phyloP scores from a whole-genome alignment of 2,329 filamentous ascomycete genomes.

The Botrytis pseudocinerea region DNA sequence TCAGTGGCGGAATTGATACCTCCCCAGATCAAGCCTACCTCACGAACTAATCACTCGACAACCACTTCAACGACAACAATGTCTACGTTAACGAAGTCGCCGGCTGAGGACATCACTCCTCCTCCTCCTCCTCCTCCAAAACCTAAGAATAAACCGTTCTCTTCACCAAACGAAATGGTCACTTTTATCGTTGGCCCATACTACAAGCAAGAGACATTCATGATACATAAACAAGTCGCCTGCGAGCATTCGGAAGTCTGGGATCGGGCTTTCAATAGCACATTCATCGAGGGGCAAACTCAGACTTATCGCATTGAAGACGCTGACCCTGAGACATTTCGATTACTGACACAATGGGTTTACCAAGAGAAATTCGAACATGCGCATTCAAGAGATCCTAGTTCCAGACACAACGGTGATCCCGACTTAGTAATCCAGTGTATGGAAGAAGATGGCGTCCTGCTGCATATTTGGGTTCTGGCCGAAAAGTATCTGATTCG shows the following conservation, averaged over 20 bases:
- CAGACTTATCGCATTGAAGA: constrained; percentile 6
- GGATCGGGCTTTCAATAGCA: constrained; percentile 7
- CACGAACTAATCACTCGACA: neutral
- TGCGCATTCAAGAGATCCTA: neutral
- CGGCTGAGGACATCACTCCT: neutral
- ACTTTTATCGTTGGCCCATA: constrained; percentile 1
- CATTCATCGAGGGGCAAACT: constrained; percentile 6
- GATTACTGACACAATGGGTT: constrained; percentile 11
- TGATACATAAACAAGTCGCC: constrained; percentile 7
- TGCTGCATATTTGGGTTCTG: constrained; percentile 1
- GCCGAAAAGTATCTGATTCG: constrained; percentile 8
- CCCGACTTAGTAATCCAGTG: accelerated
- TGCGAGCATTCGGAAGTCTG: constrained; percentile 7
- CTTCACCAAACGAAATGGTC: constrained; percentile 3
- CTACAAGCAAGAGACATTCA: neutral
- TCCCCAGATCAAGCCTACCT: too few species aligned
- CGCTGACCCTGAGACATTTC: neutral
- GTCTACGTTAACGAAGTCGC: neutral
- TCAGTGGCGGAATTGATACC: neutral
- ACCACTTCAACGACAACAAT: neutral
- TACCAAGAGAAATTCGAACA: neutral
- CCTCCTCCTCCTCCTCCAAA: too few species aligned
- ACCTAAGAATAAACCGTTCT: neutral
- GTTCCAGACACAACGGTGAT: accelerated
- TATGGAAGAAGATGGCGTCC: neutral